Percentiles rank a stretch among this genome's conserved stretches.
Conservation (phyloP, 176 grass and related monocot genomes). For the Rhynchospora tenuis region DNA sequence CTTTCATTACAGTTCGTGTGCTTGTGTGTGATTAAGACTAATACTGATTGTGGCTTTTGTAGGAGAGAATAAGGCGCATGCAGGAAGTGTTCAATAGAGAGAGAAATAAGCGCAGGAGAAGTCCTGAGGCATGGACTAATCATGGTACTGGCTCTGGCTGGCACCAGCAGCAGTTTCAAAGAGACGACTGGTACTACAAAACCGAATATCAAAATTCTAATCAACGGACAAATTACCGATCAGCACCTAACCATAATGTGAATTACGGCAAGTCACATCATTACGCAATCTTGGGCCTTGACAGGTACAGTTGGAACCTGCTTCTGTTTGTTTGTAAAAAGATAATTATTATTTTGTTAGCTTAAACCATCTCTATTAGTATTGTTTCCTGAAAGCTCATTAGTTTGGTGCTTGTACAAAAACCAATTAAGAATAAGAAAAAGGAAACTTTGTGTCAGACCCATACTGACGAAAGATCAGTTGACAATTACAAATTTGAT, state of each 20-base stretch:
- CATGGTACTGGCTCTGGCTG: slow-evolving; percentile 30
- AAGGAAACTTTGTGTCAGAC: background rate
- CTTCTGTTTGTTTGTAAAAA: background rate
- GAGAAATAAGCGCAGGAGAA: slow-evolving; percentile 47
- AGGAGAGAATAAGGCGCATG: slow-evolving; percentile 70
- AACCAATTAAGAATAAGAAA: background rate
- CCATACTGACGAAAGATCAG: background rate
- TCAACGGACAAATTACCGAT: slow-evolving; percentile 52
- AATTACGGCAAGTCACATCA: slow-evolving; percentile 49
- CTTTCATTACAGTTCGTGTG: background rate
- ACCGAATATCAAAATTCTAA: slow-evolving; percentile 46
- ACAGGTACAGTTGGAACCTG: slow-evolving; percentile 34
- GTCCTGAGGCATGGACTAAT: slow-evolving; percentile 37
- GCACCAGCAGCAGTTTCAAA: slow-evolving; percentile 54
- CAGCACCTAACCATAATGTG: slow-evolving; percentile 24
- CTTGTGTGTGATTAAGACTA: background rate
- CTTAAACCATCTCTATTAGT: background rate
- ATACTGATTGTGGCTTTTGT: slow-evolving; percentile 32
- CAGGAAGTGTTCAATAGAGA: slow-evolving; percentile 68
- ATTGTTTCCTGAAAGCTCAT: background rate
- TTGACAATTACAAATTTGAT: background rate
- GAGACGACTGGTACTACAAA: slow-evolving; percentile 58
- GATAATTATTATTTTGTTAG: too few species aligned
- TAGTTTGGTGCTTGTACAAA: background rate
- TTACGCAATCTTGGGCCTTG: slow-evolving; percentile 70